Conservation (phyloP, 352 stramenopile species). For the Pythium coloratum region DNA sequence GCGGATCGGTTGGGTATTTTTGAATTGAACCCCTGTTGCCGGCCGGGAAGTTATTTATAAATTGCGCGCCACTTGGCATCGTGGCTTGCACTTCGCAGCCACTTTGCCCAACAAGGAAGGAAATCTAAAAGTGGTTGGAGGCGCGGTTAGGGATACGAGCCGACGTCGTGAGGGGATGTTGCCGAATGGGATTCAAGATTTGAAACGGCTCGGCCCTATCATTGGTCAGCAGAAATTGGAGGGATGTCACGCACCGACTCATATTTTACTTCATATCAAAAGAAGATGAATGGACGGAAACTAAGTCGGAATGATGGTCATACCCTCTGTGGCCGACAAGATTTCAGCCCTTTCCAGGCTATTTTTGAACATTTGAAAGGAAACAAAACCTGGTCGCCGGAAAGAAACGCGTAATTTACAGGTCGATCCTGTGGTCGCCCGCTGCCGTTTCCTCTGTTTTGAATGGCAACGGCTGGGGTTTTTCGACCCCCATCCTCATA, state of each 20-base stretch:
- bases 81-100: slow-evolving; percentile 1
- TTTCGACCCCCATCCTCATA: slow-evolving; percentile 12
- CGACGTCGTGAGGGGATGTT: slow-evolving; percentile 23
- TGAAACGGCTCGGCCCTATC: slow-evolving; percentile 26
- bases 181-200: slow-evolving; percentile 26
- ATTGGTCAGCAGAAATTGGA: slow-evolving; percentile 16
- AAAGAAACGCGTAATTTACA: slow-evolving; percentile 33
- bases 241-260: slow-evolving; percentile 18
- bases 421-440: slow-evolving; percentile 22
- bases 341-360: slow-evolving; percentile 18
- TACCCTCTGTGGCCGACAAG: slow-evolving; percentile 6
- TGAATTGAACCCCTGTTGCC: slow-evolving; percentile 19
- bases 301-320: slow-evolving; percentile 22
- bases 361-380: slow-evolving; percentile 51
- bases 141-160: slow-evolving; percentile 24
- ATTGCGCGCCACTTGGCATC: not conserved
- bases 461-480: slow-evolving; percentile 21
- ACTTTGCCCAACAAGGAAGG: slow-evolving; percentile 12
- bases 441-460: slow-evolving; percentile 22
- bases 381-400: slow-evolving; percentile 20
- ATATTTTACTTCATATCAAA: slow-evolving; percentile 9
- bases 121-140: slow-evolving; percentile 28
- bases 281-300: not conserved
- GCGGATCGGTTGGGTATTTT: slow-evolving; percentile 31
- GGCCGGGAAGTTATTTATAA: slow-evolving; percentile 29